phyloP scores from a whole-genome alignment of 371 early-diverging fungal species.

The Mortierella sp. region DNA sequence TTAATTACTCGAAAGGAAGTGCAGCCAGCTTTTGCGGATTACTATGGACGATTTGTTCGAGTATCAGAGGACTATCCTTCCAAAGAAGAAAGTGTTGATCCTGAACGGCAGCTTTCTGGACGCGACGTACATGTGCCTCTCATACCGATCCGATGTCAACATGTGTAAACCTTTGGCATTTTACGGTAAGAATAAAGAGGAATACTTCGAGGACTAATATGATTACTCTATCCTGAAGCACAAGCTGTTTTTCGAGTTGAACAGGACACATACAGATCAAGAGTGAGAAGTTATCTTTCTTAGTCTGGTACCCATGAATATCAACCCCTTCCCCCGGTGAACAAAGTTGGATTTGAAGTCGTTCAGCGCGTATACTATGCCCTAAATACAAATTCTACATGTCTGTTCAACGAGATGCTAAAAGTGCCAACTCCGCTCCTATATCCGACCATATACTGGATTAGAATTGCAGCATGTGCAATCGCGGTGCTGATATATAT shows the following conservation, averaged over 20 bases:
- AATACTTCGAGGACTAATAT: background rate
- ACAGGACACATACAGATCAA: constrained; percentile 20
- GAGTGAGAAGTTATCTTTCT: too few species aligned
- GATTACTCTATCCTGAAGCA: constrained; percentile 23
- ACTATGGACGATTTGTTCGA: constrained; percentile 20
- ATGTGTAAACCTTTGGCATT: constrained; percentile 22
- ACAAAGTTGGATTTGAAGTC: too few species aligned
- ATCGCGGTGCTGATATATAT: too few species aligned
- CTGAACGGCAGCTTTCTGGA: constrained; percentile 33
- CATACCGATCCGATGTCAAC: constrained; percentile 11
- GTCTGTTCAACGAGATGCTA: too few species aligned
- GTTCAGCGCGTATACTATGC: too few species aligned
- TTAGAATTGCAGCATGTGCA: too few species aligned
- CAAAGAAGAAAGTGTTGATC: constrained; percentile 17
- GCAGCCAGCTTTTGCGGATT: background rate
- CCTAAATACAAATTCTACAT: too few species aligned
- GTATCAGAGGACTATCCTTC: constrained; percentile 15
- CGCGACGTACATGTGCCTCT: constrained; percentile 8
- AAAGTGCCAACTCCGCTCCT: too few species aligned
- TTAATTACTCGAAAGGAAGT: constrained; percentile 8
- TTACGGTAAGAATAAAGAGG: constrained; percentile 14
- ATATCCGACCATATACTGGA: too few species aligned
- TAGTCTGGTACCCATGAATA: too few species aligned
- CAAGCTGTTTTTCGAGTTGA: constrained; percentile 24
- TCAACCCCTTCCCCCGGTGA: too few species aligned